These are phyloP conservation scores for Diaporthe nobilis DNA, from an alignment of 2,329 filamentous ascomycete genomes.

Conservation along the genomic window DNA sequence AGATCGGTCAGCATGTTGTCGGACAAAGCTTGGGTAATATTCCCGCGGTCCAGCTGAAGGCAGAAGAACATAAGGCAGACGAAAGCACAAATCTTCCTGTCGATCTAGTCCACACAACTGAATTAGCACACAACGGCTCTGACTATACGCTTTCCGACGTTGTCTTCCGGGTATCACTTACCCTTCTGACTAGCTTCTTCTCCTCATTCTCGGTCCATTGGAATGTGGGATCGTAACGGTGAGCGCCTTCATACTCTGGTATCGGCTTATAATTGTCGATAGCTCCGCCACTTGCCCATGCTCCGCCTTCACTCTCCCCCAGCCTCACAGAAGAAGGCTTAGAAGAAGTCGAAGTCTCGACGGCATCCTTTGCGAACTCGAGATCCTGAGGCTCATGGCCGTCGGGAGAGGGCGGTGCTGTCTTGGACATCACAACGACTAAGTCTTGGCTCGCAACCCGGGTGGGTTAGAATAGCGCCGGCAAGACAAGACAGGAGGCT, in stretches of 20 bases:
- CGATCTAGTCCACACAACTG: constrained; percentile 45
- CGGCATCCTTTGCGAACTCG: constrained; percentile 28
- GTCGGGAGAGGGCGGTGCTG: background rate
- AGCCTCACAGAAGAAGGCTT: constrained; percentile 32
- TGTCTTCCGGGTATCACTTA: constrained; percentile 47
- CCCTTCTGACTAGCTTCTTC: constrained; percentile 66
- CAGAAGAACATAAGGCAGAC: constrained; percentile 54
- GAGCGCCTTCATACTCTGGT: constrained; percentile 69
- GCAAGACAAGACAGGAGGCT: background rate
- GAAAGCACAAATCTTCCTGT: constrained; percentile 51
- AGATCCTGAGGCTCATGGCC: constrained; percentile 33
- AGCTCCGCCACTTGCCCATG: constrained; percentile 32
- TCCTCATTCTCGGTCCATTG: constrained; percentile 72
- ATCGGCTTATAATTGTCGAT: constrained; percentile 62
- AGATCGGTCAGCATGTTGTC: constrained; percentile 51
- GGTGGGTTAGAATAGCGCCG: background rate
- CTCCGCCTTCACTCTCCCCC: constrained; percentile 39
- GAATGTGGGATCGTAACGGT: constrained; percentile 70
- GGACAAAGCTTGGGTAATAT: constrained; percentile 53
- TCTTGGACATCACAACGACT: constrained; percentile 24
- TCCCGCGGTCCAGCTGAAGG: constrained; percentile 54
- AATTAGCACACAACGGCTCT: background rate
- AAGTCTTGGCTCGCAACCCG: constrained; percentile 22
- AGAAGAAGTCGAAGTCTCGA: constrained; percentile 18
- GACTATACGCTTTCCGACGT: background rate